Percentiles rank a stretch among this genome's conserved stretches.
phyloP scores from a whole-genome alignment of 1,284 basidiomycete genomes.

The Fomitopsis schrenkii region DNA sequence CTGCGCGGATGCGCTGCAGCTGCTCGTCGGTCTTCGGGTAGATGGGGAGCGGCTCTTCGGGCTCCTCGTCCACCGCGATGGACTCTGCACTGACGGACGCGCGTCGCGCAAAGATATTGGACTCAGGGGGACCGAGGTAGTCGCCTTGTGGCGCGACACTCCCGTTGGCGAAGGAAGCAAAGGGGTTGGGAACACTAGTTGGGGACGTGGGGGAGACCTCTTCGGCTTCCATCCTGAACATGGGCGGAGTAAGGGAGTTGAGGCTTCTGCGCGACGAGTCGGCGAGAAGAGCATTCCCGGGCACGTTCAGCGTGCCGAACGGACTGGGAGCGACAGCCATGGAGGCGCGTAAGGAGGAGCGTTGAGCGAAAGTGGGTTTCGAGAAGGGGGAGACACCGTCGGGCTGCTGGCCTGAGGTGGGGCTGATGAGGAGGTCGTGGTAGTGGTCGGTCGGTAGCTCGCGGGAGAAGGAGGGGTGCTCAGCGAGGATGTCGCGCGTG shows the following conservation, averaged over 20 bases:
- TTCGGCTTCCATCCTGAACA: conserved; percentile 54
- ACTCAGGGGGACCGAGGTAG: conserved; percentile 61
- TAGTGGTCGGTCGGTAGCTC: conserved; percentile 58
- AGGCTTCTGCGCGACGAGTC: conserved; percentile 23
- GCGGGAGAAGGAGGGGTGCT: conserved; percentile 41
- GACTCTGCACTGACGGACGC: conserved; percentile 98
- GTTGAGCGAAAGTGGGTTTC: conserved; percentile 28
- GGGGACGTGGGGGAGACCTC: conserved; percentile 63
- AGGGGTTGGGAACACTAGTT: conserved; percentile 44
- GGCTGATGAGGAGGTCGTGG: conserved; percentile 47
- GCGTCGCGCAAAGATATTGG: conserved; percentile 84
- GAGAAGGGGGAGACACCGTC: conserved; percentile 34
- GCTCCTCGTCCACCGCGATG: conserved; percentile 74
- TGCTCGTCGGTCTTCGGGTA: conserved; percentile 87
- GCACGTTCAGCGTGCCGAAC: conserved; percentile 73
- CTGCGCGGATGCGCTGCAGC: conserved; percentile 80
- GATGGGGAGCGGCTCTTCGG: conserved; percentile 65
- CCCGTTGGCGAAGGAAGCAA: conserved; percentile 36
- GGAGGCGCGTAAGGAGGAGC: conserved; percentile 42
- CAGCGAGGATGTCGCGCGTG: conserved; percentile 60
- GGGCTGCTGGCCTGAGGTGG: conserved; percentile 25
- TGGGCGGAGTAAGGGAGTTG: conserved; percentile 35
- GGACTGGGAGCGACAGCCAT: conserved; percentile 49
- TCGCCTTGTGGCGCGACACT: conserved; percentile 44
- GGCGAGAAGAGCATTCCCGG: conserved; percentile 68